Evolutionary conservation across 2,329 filamentous ascomycete genomes (phyloP), one percentile per base, ranked within the genome.

Genomic region (Hymenoscyphus linearis): DNA sequence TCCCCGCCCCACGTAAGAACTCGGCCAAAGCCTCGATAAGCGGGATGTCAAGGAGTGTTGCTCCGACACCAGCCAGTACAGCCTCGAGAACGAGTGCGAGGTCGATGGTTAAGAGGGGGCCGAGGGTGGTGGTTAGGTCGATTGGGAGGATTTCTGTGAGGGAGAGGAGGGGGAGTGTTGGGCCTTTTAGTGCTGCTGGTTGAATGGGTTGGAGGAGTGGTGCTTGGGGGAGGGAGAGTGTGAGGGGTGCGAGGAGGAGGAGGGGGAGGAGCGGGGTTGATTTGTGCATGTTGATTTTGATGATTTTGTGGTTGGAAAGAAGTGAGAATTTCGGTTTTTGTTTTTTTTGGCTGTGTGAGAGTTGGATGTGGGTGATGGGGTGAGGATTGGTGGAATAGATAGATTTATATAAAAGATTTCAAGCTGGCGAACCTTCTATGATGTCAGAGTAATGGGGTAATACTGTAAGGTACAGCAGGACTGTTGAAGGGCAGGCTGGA

Each of bases 81-180:
- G 57, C 57, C 54, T 59, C 57, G 47, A 59, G 57, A 18, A 50
- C 57, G 37, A 35, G 35, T 12, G 57, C 47, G 22, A 59, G 34
- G 27, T 52, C 22, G 57, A 37, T 25, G 16, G 26, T 50, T 31
- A 59, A n/a, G 3, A 22, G 40, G 3, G 18, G 40, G 4, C 18
- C 44, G 13, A 40, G 44, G 9, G 44, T 53, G 36, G n/a, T 4
- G 10, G 34, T 13, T 10, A 40, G 18, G 9, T 47, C n/a, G 14
- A 47, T 6, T 4, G 57, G 34, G 16, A 52, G 40, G 22, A 27
- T 36, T 14, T 7, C 10, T 25, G 18, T 47, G 31, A 52, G 18
- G 14, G 18, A 16, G 16, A 6, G 16, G 16, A 13, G 26, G 14
- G 31, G 40, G 6, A n/a, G 40, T n/a, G n/a, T n/a, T n/a, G n/a